Evolutionary conservation across 2,329 filamentous ascomycete genomes (phyloP).

Genomic region (Clarireedia sp.): DNA sequence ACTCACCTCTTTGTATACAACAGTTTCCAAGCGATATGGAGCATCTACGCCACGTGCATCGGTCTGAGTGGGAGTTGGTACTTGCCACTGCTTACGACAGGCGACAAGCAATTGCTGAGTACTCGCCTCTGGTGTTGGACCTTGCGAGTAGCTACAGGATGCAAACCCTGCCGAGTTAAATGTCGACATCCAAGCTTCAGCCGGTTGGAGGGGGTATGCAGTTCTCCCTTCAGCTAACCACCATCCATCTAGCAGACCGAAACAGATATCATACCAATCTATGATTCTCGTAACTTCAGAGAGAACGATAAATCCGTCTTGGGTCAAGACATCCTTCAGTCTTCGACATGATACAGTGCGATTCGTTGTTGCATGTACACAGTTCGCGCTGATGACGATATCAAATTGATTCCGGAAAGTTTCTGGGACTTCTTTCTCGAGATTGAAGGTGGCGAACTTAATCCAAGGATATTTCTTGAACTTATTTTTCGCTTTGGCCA

Average conservation of each 20-base stretch:
- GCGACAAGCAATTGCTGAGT: slow-evolving; percentile 7
- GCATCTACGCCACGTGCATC: neutral
- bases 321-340: slow-evolving; percentile 12
- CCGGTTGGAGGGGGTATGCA: neutral
- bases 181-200: slow-evolving; percentile 12
- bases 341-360: slow-evolving; percentile 9
- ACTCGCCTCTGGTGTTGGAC: slow-evolving; percentile 13
- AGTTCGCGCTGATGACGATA: slow-evolving; percentile 20
- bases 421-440: slow-evolving; percentile 14
- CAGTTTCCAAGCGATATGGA: neutral
- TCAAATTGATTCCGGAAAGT: slow-evolving; percentile 14
- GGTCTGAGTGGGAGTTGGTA: neutral
- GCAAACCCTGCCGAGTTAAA: slow-evolving; percentile 12
- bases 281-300: slow-evolving; percentile 20
- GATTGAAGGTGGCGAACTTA: slow-evolving; percentile 16
- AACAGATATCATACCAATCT: slow-evolving; percentile 23
- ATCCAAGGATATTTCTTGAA: slow-evolving; percentile 21
- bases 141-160: slow-evolving; percentile 13
- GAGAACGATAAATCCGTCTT: slow-evolving; percentile 18
- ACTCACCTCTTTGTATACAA: neutral
- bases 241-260: slow-evolving; percentile 27
- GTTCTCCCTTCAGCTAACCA: slow-evolving; percentile 22
- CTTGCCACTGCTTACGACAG: neutral
- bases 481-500: slow-evolving; percentile 18
- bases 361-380: slow-evolving; percentile 21